Conservation (phyloP, 495 filamentous ascomycete genomes). For the Bathelium albidoporum region DNA sequence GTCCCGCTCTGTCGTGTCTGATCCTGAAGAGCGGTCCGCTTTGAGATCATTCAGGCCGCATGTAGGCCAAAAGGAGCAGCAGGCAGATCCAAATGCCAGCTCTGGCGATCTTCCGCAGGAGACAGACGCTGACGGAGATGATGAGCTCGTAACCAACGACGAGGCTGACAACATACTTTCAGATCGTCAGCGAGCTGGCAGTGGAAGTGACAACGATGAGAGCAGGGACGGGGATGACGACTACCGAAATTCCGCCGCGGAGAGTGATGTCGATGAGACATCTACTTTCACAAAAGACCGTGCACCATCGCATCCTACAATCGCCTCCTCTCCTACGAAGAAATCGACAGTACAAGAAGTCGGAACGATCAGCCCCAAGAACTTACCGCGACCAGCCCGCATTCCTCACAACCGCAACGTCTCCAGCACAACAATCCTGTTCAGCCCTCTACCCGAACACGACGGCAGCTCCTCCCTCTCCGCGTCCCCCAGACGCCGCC, state of each 20-base stretch:
- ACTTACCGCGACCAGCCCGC: conserved; percentile 2
- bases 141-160: conserved; percentile 76
- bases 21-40: conserved; percentile 15
- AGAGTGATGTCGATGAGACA: conserved; percentile 35
- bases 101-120: conserved; percentile 40
- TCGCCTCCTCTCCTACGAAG: not conserved
- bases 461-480: conserved; percentile 28
- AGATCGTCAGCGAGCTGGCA: conserved; percentile 2
- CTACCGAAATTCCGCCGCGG: conserved; percentile 2
- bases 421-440: conserved; percentile 71
- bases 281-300: not conserved
- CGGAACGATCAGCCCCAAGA: not conserved
- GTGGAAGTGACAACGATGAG: conserved; percentile 36
- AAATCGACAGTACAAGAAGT: not conserved
- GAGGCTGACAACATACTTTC: not conserved
- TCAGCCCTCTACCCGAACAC: conserved; percentile 40
- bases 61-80: conserved; percentile 9
- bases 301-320: conserved; percentile 14
- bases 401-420: conserved; percentile 49
- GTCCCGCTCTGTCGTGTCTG: conserved; percentile 9
- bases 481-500: conserved; percentile 25
- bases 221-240: conserved; percentile 17
- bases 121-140: conserved; percentile 67
- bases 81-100: conserved; percentile 18
- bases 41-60: conserved; percentile 16